Evolutionary conservation across 176 grass and related monocot genomes (phyloP).

Genomic region (Aegilops bicornis): DNA sequence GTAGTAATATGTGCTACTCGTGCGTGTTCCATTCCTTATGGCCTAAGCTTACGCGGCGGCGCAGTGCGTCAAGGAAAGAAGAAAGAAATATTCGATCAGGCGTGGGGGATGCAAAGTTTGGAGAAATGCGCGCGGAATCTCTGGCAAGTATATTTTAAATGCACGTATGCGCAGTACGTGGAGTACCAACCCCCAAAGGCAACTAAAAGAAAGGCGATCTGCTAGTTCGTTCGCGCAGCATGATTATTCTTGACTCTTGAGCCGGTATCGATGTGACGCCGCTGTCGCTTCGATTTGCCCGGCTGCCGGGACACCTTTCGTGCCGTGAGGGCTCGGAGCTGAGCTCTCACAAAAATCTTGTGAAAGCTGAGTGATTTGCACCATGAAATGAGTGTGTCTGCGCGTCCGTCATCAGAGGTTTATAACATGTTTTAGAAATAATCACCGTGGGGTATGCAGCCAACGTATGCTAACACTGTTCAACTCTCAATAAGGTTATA

Average conservation of each 20-base stretch:
- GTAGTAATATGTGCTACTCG: neutral
- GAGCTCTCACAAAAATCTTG: neutral
- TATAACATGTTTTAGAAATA: neutral
- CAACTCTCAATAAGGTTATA: too few species aligned
- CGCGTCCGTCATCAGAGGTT: neutral
- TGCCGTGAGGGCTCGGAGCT: neutral
- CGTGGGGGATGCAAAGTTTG: neutral
- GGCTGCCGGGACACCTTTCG: constrained; percentile 28
- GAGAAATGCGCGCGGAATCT: neutral
- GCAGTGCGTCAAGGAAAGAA: neutral
- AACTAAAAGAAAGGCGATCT: neutral
- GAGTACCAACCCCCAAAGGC: neutral
- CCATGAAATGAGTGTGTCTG: neutral
- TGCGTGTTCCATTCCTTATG: neutral
- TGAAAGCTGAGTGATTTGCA: constrained; percentile 7
- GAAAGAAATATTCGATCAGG: constrained; percentile 11
- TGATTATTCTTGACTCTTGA: constrained; percentile 20
- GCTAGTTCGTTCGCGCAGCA: neutral
- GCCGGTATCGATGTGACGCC: neutral
- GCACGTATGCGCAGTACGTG: neutral
- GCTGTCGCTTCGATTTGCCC: constrained; percentile 17
- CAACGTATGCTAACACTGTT: neutral
- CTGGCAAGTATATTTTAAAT: neutral
- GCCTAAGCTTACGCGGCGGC: constrained; percentile 10
- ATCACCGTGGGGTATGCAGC: neutral